phyloP scores from a whole-genome alignment of 140 eudicot genomes.

The Senecio squalidus region DNA sequence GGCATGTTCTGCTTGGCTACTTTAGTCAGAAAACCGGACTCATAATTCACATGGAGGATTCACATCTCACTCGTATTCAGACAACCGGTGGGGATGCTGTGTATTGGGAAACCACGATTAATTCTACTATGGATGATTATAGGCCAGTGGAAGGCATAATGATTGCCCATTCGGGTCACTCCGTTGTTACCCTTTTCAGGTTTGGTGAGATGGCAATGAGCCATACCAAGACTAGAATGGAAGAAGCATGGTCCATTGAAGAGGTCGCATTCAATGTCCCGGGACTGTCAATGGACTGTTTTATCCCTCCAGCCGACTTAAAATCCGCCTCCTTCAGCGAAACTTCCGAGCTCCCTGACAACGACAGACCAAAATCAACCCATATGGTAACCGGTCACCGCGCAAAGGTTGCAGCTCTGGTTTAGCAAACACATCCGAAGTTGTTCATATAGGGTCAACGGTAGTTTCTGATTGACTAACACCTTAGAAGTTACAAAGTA shows the following conservation, averaged over 20 bases:
- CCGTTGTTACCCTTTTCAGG: slow-evolving; percentile 78
- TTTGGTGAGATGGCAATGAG: slow-evolving; percentile 96
- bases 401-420: slow-evolving; percentile 75
- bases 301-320: slow-evolving; percentile 86
- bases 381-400: slow-evolving; percentile 37
- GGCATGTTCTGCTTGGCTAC: slow-evolving; percentile 85
- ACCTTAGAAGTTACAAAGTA: slow-evolving; percentile 31
- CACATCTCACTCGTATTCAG: slow-evolving; percentile 86
- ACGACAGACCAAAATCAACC: slow-evolving; percentile 42
- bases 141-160: slow-evolving; percentile 81
- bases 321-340: slow-evolving; percentile 54
- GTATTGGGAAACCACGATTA: slow-evolving; percentile 86
- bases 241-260: slow-evolving; percentile 92
- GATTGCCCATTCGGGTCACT: slow-evolving; percentile 90
- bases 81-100: slow-evolving; percentile 78
- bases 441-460: slow-evolving; percentile 56
- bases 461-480: slow-evolving; percentile 61
- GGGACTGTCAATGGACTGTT: slow-evolving; percentile 79
- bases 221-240: slow-evolving; percentile 88
- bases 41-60: slow-evolving; percentile 80
- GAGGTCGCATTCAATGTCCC: slow-evolving; percentile 94
- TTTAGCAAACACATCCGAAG: slow-evolving; percentile 23
- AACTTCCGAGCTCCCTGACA: slow-evolving; percentile 51
- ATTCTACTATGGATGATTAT: slow-evolving; percentile 75
- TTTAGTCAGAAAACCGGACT: slow-evolving; percentile 89